A percentile compares a stretch with the other conserved stretches of the same genome.
These are phyloP conservation scores for Termitomyces sp. DNA, from an alignment of 768 basidiomycete genomes.

Conservation along the genomic window DNA sequence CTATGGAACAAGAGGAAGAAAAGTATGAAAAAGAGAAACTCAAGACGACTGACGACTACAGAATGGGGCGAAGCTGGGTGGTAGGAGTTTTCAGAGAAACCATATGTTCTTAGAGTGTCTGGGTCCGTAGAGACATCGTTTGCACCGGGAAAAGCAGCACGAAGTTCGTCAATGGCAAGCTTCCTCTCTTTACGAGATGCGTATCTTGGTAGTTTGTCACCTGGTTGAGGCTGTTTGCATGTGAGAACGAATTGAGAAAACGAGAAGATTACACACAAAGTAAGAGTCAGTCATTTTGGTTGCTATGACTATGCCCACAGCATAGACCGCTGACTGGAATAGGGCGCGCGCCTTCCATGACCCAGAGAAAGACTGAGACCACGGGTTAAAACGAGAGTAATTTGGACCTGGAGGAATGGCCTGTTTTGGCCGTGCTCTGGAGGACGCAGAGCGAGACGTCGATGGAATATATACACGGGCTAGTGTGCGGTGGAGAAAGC, in stretches of 20 bases:
- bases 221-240: conserved; percentile 6
- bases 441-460: not conserved
- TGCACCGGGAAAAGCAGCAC: conserved; percentile 36
- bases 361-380: conserved; percentile 32
- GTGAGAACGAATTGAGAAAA: not conserved
- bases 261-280: conserved; percentile 16
- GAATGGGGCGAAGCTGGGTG: conserved; percentile 54
- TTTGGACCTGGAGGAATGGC: not conserved
- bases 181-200: conserved; percentile 41
- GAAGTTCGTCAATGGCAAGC: conserved; percentile 50
- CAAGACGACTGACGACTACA: conserved; percentile 30
- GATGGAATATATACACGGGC: not conserved
- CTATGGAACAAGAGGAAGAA: conserved; percentile 21
- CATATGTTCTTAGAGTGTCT: conserved; percentile 46
- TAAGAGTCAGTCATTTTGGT: conserved; percentile 22
- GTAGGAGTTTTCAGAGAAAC: conserved; percentile 67
- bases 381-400: conserved; percentile 30
- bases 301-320: conserved; percentile 26
- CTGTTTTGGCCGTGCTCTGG: not conserved
- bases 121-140: conserved; percentile 46
- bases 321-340: conserved; percentile 31
- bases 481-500: not conserved
- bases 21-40: not conserved
- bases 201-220: conserved; percentile 23
- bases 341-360: conserved; percentile 24